phyloP scores from a whole-genome alignment of 345 rosid species.

The Gossypium sturtianum region DNA sequence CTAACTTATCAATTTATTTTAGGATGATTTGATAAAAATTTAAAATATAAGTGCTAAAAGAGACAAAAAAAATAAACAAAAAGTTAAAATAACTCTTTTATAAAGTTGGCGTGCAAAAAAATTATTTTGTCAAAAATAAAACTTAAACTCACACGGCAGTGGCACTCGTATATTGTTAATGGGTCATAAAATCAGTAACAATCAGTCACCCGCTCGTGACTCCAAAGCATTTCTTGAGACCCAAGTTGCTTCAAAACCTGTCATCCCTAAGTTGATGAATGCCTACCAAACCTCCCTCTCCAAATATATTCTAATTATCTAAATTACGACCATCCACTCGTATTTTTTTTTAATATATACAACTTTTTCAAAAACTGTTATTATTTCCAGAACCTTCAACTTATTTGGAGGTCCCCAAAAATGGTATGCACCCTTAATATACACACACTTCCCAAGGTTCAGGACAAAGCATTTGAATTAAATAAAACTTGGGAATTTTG shows the following conservation, averaged over 20 bases:
- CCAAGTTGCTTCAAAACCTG: slow-evolving; percentile 26
- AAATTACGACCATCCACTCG: background rate
- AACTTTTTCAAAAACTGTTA: too few species aligned
- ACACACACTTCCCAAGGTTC: background rate
- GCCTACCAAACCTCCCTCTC: background rate
- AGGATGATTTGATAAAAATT: too few species aligned
- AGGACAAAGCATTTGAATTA: background rate
- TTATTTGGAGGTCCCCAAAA: background rate
- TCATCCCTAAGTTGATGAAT: slow-evolving; percentile 8
- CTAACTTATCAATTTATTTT: too few species aligned
- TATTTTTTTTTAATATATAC: background rate
- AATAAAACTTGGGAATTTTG: background rate
- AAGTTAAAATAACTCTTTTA: too few species aligned
- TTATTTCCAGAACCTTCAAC: background rate
- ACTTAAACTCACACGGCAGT: too few species aligned
- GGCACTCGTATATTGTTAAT: background rate
- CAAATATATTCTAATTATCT: background rate
- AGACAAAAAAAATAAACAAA: too few species aligned
- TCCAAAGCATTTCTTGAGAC: slow-evolving; percentile 27
- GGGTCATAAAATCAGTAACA: slow-evolving; percentile 14
- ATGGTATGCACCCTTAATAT: background rate
- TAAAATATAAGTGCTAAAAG: too few species aligned
- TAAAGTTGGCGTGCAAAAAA: too few species aligned
- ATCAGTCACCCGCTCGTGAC: slow-evolving; percentile 27
- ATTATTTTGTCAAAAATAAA: too few species aligned